Conservation (phyloP, 441 rosid species). For the Aleurites moluccanus region DNA sequence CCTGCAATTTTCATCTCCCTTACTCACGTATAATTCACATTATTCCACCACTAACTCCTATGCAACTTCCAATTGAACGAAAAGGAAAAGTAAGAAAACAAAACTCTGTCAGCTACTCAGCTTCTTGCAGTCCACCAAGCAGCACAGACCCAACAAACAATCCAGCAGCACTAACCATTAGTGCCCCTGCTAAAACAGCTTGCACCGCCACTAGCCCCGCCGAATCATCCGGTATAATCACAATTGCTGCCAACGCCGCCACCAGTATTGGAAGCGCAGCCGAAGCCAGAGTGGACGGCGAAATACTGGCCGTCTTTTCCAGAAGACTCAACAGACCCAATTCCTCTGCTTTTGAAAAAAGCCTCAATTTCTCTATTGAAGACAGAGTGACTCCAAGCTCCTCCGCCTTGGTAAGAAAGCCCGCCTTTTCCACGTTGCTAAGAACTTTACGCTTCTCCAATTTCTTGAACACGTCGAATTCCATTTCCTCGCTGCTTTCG, state of each 20-base stretch:
- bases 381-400: conserved; percentile 69
- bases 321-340: conserved; percentile 79
- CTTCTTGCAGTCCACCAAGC: conserved; percentile 83
- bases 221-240: conserved; percentile 82
- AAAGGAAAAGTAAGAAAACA: not conserved
- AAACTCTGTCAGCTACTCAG: conserved; percentile 41
- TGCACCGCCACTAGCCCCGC: conserved; percentile 60
- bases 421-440: conserved; percentile 87
- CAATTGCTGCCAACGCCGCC: conserved; percentile 68
- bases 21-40: not conserved
- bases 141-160: conserved; percentile 75
- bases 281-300: conserved; percentile 74
- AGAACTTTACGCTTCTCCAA: conserved; percentile 79
- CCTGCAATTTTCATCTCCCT: not conserved
- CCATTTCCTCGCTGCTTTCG: conserved; percentile 81
- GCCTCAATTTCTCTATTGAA: conserved; percentile 72
- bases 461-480: conserved; percentile 88
- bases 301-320: conserved; percentile 57
- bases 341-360: conserved; percentile 88
- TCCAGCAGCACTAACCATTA: conserved; percentile 62
- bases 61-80: not conserved
- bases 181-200: conserved; percentile 62
- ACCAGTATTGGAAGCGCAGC: conserved; percentile 63
- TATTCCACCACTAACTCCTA: not conserved
- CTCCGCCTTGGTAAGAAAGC: conserved; percentile 83